A percentile compares a stretch with the other conserved stretches of the same genome.
Evolutionary conservation across 495 filamentous ascomycete genomes (phyloP).

Genomic region (Podospora bellae-mahoneyi): DNA sequence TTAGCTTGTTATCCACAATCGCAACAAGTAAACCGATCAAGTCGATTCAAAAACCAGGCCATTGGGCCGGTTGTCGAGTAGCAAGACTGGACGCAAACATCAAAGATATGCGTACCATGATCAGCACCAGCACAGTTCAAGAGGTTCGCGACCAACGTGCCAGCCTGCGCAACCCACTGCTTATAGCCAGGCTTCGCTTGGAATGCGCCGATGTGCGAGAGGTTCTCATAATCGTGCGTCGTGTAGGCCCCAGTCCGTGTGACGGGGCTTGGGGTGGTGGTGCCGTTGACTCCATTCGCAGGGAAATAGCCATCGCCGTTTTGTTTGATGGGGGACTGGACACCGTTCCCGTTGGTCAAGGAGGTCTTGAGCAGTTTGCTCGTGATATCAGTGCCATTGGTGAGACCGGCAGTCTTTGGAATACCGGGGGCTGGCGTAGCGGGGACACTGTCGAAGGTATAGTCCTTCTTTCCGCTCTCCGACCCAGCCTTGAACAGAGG

Average conservation of each 20-base stretch:
- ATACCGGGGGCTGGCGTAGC: conserved; percentile 72
- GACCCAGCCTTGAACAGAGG: conserved; percentile 69
- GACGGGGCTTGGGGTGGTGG: conserved; percentile 32
- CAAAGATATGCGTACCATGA: conserved; percentile 53
- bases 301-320: conserved; percentile 26
- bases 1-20: conserved; percentile 24
- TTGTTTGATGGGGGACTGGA: conserved; percentile 19
- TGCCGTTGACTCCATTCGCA: conserved; percentile 27
- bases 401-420: conserved; percentile 58
- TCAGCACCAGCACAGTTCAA: conserved; percentile 94
- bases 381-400: conserved; percentile 65
- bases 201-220: conserved; percentile 58
- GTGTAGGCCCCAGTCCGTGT: conserved; percentile 46
- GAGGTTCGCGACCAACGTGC: conserved; percentile 90
- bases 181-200: conserved; percentile 88
- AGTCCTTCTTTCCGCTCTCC: conserved; percentile 57
- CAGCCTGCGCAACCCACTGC: conserved; percentile 97
- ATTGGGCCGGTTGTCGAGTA: not conserved
- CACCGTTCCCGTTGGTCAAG: conserved; percentile 23
- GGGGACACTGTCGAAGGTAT: conserved; percentile 91
- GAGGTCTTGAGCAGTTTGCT: conserved; percentile 56
- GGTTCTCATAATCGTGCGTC: conserved; percentile 57
- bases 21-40: not conserved
- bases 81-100: not conserved
- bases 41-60: not conserved